phyloP scores from a whole-genome alignment of 2,329 filamentous ascomycete species.

The Monilinia laxa region DNA sequence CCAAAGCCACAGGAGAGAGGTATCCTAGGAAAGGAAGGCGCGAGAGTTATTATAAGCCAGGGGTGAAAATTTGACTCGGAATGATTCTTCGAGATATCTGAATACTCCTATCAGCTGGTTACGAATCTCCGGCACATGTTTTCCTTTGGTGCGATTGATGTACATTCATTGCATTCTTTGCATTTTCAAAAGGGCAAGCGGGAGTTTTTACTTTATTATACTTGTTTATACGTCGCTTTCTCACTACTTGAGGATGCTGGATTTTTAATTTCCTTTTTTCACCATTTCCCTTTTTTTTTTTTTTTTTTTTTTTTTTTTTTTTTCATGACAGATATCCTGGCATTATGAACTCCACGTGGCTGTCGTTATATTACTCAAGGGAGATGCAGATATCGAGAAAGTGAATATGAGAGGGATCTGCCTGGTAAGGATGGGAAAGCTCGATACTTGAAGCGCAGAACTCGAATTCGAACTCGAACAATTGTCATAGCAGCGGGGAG shows the following conservation, averaged over 20 bases:
- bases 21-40: conserved; percentile 91
- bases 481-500: not conserved
- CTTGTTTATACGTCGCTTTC: not conserved
- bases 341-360: conserved; percentile 9
- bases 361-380: not conserved
- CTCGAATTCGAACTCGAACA: not conserved
- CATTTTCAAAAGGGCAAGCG: conserved; percentile 17
- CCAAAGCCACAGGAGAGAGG: conserved; percentile 93
- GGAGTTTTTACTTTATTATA: conserved; percentile 16
- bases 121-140: conserved; percentile 3
- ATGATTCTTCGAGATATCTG: conserved; percentile 9
- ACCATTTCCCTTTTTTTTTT: too few species aligned
- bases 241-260: conserved; percentile 10
- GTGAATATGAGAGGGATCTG: not conserved
- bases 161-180: conserved; percentile 18
- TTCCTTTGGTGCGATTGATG: conserved; percentile 12
- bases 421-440: not conserved
- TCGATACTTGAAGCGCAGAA: not conserved
- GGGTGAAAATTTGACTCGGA: conserved; percentile 12
- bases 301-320: not conserved
- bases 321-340: conserved; percentile 17
- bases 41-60: conserved; percentile 70
- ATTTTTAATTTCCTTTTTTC: conserved; percentile 11
- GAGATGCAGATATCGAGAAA: not conserved
- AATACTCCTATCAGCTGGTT: not conserved